phyloP scores from a whole-genome alignment of 306 rosid species.

The Fragaria vesca region DNA sequence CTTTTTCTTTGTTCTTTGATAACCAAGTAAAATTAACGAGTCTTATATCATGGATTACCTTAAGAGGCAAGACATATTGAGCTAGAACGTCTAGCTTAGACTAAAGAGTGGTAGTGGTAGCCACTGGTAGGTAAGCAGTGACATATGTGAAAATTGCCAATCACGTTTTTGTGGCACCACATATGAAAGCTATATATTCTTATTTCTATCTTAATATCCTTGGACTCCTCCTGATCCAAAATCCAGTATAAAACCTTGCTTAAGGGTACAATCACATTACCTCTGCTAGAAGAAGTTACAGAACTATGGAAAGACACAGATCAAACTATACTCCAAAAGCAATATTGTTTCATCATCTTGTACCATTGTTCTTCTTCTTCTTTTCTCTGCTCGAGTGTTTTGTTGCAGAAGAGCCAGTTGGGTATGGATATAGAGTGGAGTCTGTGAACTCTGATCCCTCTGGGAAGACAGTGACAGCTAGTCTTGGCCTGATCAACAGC shows the following conservation, averaged over 20 bases:
- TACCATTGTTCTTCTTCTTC: background rate
- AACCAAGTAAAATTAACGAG: background rate
- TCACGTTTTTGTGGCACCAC: background rate
- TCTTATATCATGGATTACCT: background rate
- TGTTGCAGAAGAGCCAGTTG: slow-evolving; percentile 26
- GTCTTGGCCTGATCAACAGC: slow-evolving; percentile 52
- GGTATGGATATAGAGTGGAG: slow-evolving; percentile 56
- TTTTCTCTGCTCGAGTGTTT: background rate
- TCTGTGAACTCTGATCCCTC: slow-evolving; percentile 25
- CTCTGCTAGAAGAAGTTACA: background rate
- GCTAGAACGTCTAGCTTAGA: background rate
- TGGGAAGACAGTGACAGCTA: slow-evolving; percentile 41
- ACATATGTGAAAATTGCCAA: background rate
- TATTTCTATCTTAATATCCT: background rate
- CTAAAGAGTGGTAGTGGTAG: background rate
- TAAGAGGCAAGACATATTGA: background rate
- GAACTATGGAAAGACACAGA: background rate
- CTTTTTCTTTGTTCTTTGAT: background rate
- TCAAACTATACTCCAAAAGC: slow-evolving; percentile 6
- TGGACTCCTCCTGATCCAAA: background rate
- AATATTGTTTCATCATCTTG: background rate
- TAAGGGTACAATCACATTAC: background rate
- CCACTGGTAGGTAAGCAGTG: background rate
- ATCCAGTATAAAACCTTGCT: background rate
- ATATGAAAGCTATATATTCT: background rate